These are phyloP conservation scores for Circinella umbellata DNA, from an alignment of 371 early-diverging fungal species.

Conservation along the genomic window DNA sequence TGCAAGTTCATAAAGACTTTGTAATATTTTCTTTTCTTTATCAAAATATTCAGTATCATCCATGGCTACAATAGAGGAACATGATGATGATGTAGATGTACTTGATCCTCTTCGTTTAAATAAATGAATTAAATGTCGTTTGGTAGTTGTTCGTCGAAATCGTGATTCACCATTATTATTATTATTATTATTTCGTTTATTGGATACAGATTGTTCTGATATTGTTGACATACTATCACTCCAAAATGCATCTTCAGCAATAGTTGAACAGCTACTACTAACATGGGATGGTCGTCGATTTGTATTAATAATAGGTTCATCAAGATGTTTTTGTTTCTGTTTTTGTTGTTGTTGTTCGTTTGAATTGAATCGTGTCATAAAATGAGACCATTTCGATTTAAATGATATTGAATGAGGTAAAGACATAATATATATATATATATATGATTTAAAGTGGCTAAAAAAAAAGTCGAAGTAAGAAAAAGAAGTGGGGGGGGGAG, in stretches of 20 bases:
- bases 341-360: background rate
- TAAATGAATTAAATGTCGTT: background rate
- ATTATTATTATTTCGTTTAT: background rate
- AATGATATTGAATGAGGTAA: background rate
- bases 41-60: constrained; percentile 9
- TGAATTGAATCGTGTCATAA: constrained; percentile 9
- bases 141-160: background rate
- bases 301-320: background rate
- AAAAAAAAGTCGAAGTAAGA: background rate
- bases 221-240: constrained; percentile 5
- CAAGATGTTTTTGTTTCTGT: background rate
- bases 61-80: constrained; percentile 11
- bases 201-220: constrained; percentile 7
- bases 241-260: background rate
- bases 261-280: constrained; percentile 7
- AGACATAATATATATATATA: background rate
- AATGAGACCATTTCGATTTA: constrained; percentile 8
- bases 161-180: background rate
- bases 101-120: constrained; percentile 9
- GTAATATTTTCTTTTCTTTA: constrained; percentile 12
- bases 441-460: background rate
- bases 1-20: constrained; percentile 20
- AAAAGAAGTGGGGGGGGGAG: constrained; percentile 4
- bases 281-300: constrained; percentile 2
- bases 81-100: constrained; percentile 16